Evolutionary conservation across 108 stramenopile genomes (phyloP).

Genomic region (Stephanodiscus minutulus): DNA sequence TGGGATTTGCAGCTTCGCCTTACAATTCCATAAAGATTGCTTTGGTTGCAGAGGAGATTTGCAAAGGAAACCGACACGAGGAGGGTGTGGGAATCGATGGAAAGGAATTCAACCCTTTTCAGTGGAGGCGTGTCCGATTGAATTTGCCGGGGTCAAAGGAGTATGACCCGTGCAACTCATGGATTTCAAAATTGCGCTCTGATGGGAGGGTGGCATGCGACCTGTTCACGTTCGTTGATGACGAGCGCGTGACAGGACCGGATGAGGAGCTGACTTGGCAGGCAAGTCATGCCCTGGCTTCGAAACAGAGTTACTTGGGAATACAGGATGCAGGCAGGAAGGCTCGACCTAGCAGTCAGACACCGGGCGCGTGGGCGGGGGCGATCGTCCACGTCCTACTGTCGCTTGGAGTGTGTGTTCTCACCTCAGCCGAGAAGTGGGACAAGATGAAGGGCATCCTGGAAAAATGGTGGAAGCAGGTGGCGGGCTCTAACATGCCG

Average conservation of each 20-base stretch:
- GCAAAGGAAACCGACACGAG: conserved; percentile 31
- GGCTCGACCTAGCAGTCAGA: conserved; percentile 10
- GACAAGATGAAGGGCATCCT: too few relatives aligned
- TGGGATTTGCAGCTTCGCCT: conserved; percentile 52
- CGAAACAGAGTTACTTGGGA: conserved; percentile 35
- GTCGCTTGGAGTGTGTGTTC: too few relatives aligned
- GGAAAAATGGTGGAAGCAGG: too few relatives aligned
- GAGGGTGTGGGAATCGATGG: neutral
- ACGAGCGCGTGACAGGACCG: conserved; percentile 20
- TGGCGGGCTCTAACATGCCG: too few relatives aligned
- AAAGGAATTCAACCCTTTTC: conserved; percentile 34
- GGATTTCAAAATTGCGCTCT: conserved; percentile 30
- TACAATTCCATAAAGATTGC: conserved; percentile 24
- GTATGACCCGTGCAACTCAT: conserved; percentile 40
- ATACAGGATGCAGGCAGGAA: conserved; percentile 55
- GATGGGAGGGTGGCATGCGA: conserved; percentile 50
- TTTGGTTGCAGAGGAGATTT: conserved; percentile 33
- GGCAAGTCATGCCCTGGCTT: conserved; percentile 2
- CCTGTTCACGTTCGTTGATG: conserved; percentile 43
- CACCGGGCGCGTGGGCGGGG: too few relatives aligned
- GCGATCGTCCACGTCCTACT: too few relatives aligned
- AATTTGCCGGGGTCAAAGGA: conserved; percentile 48
- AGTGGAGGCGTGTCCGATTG: conserved; percentile 31
- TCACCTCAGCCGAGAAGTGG: too few relatives aligned
- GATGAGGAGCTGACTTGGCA: conserved; percentile 12